Evolutionary conservation across 148 eudicot species (phyloP), one percentile per base, ranked within the genome.

Genomic region (Vaccinium myrtillus): DNA sequence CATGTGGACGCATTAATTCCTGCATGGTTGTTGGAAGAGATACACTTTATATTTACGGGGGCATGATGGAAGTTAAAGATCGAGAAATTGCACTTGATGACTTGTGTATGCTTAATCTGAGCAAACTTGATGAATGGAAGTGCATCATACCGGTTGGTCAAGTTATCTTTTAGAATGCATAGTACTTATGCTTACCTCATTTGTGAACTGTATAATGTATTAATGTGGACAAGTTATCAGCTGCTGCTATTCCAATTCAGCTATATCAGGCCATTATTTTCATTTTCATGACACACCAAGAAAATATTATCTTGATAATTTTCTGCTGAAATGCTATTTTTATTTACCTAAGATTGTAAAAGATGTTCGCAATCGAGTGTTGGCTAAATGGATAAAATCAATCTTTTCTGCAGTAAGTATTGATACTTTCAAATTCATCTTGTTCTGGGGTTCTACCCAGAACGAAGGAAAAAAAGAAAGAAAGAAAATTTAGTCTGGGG

Each of bases 31-130:
- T 97, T 86, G 99, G 96, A 86, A 93, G 91, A 89, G 99, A 97
- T 94, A 95, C 94, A 70, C 85, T 97, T 69, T 97, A 94, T 85
- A 87, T 97, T 39, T 97, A 92, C 81, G 99, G 99, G 50, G 99
- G 99, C 86, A 97, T 97, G 99, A 92, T 97, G 99, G 99, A 97
- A 91, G 87, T 93, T 84, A 97, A 90, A 91, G 99, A 97, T 88
- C 95, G 87, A 85, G 99, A 97, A 87, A 93, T 97, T 81, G 94
- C 98, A 8, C 95, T 97, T 63, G 99, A 97, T 87, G 99, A 97
- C 91, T 79, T 97, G 73, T 93, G 95, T 88, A 90, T 88, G 27
- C 96, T 97, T 50, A 97, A 97, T 85, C 99, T 97, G 79, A 95
- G 96, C 88, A 97, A 97, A 90, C 90, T 97, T 86, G 99, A 97